A percentile compares a stretch with the other conserved stretches of the same genome.
Evolutionary conservation across 208 protist genomes (phyloP).

Genomic region (Trypanosoma melophagium): DNA sequence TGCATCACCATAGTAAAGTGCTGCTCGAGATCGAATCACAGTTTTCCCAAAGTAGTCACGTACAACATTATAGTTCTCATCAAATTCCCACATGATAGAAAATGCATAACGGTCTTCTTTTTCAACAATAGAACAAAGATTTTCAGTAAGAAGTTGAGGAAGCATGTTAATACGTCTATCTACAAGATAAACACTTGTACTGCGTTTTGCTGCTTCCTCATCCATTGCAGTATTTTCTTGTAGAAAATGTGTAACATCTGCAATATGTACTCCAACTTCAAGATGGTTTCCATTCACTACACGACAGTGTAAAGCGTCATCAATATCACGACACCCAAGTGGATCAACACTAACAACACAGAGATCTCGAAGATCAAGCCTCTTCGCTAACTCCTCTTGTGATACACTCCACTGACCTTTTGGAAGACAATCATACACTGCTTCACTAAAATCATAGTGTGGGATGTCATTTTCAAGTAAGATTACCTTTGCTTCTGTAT

Average conservation of each 20-base stretch:
- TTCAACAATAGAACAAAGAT: constrained; percentile 93
- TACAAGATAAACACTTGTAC: constrained; percentile 96
- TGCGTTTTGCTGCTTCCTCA: constrained; percentile 91
- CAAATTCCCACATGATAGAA: constrained; percentile 93
- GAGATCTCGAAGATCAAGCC: constrained; percentile 87
- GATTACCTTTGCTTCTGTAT: constrained; percentile 93
- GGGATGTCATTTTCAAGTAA: constrained; percentile 93
- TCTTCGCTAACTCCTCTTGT: constrained; percentile 57
- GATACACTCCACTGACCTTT: constrained; percentile 85
- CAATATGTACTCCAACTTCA: constrained; percentile 97
- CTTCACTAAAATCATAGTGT: constrained; percentile 90
- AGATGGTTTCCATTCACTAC: constrained; percentile 78
- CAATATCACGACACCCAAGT: constrained; percentile 91
- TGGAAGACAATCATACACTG: constrained; percentile 89
- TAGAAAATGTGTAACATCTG: constrained; percentile 97
- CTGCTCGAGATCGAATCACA: constrained; percentile 90
- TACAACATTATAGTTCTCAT: constrained; percentile 83
- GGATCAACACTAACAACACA: constrained; percentile 95
- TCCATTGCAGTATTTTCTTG: constrained; percentile 92
- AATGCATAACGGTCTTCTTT: constrained; percentile 93
- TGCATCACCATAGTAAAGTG: constrained; percentile 95
- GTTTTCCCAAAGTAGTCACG: constrained; percentile 91
- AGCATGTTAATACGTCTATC: constrained; percentile 98
- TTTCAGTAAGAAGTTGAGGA: constrained; percentile 94
- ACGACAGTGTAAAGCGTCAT: constrained; percentile 88